These are phyloP conservation scores for Drechmeria coniospora DNA, from an alignment of 2,329 filamentous ascomycete genomes.

Conservation along the genomic window DNA sequence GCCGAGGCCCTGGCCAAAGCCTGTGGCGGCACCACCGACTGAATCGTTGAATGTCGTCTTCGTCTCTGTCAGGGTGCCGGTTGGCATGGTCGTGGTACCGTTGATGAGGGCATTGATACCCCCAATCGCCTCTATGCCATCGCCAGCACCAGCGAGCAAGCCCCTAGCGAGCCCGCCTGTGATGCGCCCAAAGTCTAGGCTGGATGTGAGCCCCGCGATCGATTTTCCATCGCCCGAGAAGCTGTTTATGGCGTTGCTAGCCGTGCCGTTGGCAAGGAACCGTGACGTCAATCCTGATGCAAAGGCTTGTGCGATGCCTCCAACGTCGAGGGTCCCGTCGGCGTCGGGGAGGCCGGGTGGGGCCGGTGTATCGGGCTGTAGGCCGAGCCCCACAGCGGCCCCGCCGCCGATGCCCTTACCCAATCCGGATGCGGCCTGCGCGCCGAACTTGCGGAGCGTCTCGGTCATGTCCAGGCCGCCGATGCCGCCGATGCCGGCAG, in stretches of 20 bases:
- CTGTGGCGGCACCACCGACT: slow-evolving; percentile 17
- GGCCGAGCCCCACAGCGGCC: slow-evolving; percentile 11
- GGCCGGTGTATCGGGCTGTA: slow-evolving; percentile 11
- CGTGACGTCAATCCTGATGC: slow-evolving; percentile 14
- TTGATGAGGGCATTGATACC: slow-evolving; percentile 16
- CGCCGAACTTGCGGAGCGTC: slow-evolving; percentile 3
- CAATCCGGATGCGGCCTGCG: slow-evolving; percentile 11
- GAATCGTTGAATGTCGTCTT: slow-evolving; percentile 18
- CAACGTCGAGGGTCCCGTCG: slow-evolving; percentile 3
- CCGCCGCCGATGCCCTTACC: slow-evolving; percentile 13
- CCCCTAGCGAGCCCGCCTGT: slow-evolving; percentile 20
- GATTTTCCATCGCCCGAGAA: slow-evolving; percentile 1
- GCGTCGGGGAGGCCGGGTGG: slow-evolving; percentile 2
- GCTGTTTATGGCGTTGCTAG: slow-evolving; percentile 8
- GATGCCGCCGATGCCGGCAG: neutral
- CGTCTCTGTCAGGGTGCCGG: slow-evolving; percentile 7
- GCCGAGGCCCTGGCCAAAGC: slow-evolving; percentile 19
- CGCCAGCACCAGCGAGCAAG: slow-evolving; percentile 17
- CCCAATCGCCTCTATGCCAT: slow-evolving; percentile 16
- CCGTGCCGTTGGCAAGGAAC: slow-evolving; percentile 17
- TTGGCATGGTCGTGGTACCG: slow-evolving; percentile 11
- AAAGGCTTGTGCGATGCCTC: slow-evolving; percentile 11
- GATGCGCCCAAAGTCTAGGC: slow-evolving; percentile 11
- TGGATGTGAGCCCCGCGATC: slow-evolving; percentile 7
- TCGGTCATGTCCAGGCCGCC: neutral